phyloP scores from a whole-genome alignment of 306 rosid genomes.

The Ormosia emarginata region DNA sequence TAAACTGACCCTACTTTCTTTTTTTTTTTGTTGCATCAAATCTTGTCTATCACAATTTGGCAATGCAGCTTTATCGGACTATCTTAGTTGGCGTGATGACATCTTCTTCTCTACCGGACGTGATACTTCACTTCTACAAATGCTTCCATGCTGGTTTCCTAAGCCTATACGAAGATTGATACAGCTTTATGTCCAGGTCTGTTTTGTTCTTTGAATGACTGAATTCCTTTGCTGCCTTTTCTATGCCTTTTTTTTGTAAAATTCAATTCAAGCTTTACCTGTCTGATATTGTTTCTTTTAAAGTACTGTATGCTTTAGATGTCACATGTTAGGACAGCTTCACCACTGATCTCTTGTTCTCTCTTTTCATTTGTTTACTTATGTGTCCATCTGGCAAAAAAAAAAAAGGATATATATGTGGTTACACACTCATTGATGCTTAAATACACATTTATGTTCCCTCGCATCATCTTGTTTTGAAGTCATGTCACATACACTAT shows the following conservation, averaged over 20 bases:
- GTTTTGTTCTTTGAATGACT: constrained; percentile 22
- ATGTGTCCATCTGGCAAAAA: neutral
- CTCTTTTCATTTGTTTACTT: neutral
- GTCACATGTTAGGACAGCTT: constrained; percentile 4
- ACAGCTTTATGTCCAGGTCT: constrained; percentile 89
- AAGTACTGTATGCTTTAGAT: neutral
- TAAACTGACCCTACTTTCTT: neutral
- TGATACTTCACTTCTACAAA: constrained; percentile 89
- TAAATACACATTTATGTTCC: neutral
- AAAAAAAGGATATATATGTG: neutral
- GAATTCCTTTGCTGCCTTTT: constrained; percentile 22
- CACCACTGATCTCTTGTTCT: neutral
- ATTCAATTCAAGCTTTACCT: neutral
- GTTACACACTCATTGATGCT: neutral
- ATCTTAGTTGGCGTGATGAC: constrained; percentile 80
- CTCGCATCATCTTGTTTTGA: neutral
- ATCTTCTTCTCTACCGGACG: constrained; percentile 79
- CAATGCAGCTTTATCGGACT: constrained; percentile 67
- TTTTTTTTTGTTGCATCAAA: neutral
- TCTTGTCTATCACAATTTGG: constrained; percentile 11
- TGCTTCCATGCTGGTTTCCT: constrained; percentile 98
- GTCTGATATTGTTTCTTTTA: constrained; percentile 1
- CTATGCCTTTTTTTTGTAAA: neutral
- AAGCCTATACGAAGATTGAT: constrained; percentile 78
- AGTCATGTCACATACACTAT: neutral